Base-by-base conservation (phyloP, 257 asterid species). In the Capsicum chinense region DNA sequence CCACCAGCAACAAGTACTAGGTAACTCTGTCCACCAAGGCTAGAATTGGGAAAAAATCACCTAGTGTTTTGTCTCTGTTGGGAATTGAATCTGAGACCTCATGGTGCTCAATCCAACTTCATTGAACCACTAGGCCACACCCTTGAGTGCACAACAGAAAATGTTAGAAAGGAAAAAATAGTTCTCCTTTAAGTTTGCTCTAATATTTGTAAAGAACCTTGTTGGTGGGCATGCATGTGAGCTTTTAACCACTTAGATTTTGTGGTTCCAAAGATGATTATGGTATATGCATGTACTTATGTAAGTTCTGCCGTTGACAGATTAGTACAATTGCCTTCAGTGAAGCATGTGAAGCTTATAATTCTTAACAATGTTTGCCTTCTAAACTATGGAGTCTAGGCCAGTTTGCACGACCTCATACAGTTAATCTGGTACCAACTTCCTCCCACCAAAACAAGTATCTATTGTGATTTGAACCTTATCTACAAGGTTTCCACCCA, bases 141-240 rank as follows among this genome's bases (percentile, higher is more conserved):
- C 33, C 33, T 26, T 26, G 33, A 1, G 33, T 50, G 44, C 19
- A 50, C 62, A 21, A 13, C 50, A 74, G 62, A 19, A 74, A 74
- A 74, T 50, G 21, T 50, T 50, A 74, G 62, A 74, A 74, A 73
- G 80, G 33, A 73, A 74, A 74, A 12, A 50, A 19, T 74, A 3
- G 2, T 12, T 4, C 47, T 74, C 39, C 42, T 74, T 74, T 48
- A 74, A 74, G 0, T 73, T 73, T 73, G 39, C 42, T 19, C 59
- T 73, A 50, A 21, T 48, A 74, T 21, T 19, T 70, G 4, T 70
- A 16, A 42, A 42, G 26, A 42, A 42, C 33, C 42, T 39, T 42
- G 56, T 69, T 39, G 52, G 52, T 15, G 79, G 35, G 79, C 2
- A 17, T 42, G 56, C 79, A 16, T 70, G 56, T 12, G 16, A 42